Evolutionary conservation across 805 yeast species (phyloP), one percentile per base, ranked within the genome.

Genomic region (Metahyphopichia silvanorum): DNA sequence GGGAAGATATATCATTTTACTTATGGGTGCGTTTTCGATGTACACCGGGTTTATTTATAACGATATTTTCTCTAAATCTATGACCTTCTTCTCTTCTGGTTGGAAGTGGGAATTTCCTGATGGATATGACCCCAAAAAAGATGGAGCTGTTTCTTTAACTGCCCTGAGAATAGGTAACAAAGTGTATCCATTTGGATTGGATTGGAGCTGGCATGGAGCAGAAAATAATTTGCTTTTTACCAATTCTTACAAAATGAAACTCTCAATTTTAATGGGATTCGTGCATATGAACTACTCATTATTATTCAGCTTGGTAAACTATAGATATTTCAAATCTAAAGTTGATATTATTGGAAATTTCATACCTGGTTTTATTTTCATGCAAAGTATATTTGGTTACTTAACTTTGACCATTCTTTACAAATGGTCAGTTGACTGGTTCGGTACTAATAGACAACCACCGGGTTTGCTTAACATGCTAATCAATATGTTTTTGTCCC

Each of bases 321-420:
- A 82, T 48, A 47, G 75, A 20, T 74, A 74, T 55, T 86, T 78
- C 69, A 66, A 79, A 26, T 81, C 88, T 23, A 57, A 59, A 29
- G 78, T 93, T 44, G 97, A 93, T 55, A 78, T 93, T 26, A 62
- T 84, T 48, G 98, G 98, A 39, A 93, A 91, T 63, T 93, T 93
- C 53, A 71, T 91, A 37, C 98, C 98, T 2, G 96, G 98, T 23
- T 68, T 93, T 35, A 66, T 93, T 30, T 93, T 93, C 62, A 87
- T 93, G 96, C 95, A 88, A 61, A 83, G 95, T 32, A 91, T 93
- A 28, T 93, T 93, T 55, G 98, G 98, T 23, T 93, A 93, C 57
- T 69, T 93, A 39, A 76, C 95, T 0, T 57, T 89, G 44, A 74
- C 87, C 38, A 93, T 93, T 45, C 74, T 93, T 19, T 91, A 86